Evolutionary conservation across 768 basidiomycete species (phyloP).

Genomic region (Sporobolomyces pararoseus): DNA sequence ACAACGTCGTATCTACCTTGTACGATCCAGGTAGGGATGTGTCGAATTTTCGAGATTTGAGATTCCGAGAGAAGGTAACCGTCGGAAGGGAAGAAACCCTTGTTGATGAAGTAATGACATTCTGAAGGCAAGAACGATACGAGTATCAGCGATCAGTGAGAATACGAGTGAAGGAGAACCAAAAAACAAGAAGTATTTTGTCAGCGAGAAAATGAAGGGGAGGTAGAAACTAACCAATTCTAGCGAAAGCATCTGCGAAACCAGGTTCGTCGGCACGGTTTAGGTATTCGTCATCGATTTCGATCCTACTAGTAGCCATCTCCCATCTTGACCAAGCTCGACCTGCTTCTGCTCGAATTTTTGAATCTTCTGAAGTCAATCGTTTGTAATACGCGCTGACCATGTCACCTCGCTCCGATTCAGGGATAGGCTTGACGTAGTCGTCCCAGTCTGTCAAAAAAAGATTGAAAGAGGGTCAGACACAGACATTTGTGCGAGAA

Average conservation of each 20-base stretch:
- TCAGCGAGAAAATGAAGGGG: not conserved
- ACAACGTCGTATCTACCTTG: constrained; percentile 72
- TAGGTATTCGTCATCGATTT: constrained; percentile 65
- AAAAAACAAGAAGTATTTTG: too few species aligned
- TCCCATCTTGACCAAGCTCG: constrained; percentile 48
- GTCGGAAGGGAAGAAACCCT: constrained; percentile 62
- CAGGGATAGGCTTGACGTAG: constrained; percentile 74
- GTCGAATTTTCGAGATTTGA: constrained; percentile 64
- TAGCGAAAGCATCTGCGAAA: constrained; percentile 68
- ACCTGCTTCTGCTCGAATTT: constrained; percentile 38
- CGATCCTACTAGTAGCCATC: constrained; percentile 75
- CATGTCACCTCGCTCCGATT: constrained; percentile 71
- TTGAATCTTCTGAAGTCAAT: constrained; percentile 33
- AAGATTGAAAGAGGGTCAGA: constrained; percentile 7
- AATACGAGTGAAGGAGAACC: not conserved
- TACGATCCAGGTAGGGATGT: constrained; percentile 58
- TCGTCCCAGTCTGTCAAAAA: constrained; percentile 88
- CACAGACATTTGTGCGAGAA: too few species aligned
- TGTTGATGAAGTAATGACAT: constrained; percentile 85
- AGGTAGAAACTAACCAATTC: constrained; percentile 58
- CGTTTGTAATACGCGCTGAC: constrained; percentile 69
- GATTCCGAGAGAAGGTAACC: constrained; percentile 28
- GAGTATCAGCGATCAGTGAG: constrained; percentile 1
- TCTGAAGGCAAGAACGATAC: too few species aligned
- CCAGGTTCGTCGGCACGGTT: constrained; percentile 60